phyloP scores from a whole-genome alignment of 2,329 filamentous ascomycete genomes.

The Ustilaginoidea virens region DNA sequence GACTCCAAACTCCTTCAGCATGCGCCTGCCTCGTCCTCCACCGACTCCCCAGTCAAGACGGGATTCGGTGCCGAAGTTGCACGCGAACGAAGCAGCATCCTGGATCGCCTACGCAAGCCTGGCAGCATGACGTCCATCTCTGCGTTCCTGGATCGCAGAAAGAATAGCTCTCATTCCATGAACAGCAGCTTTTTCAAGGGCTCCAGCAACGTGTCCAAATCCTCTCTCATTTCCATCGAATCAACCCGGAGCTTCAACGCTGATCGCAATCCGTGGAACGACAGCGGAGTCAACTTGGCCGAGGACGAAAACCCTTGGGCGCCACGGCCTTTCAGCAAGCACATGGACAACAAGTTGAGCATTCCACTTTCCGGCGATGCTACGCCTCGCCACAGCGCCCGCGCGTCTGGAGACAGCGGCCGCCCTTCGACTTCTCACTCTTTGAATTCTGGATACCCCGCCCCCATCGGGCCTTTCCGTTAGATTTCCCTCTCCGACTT shows the following conservation, averaged over 20 bases:
- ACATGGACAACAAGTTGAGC: conserved; percentile 45
- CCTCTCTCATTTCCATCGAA: conserved; percentile 89
- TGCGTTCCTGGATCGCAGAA: conserved; percentile 88
- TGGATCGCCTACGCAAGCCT: conserved; percentile 87
- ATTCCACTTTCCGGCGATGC: conserved; percentile 62
- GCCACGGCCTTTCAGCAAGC: conserved; percentile 48
- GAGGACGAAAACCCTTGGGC: conserved; percentile 68
- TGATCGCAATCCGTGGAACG: conserved; percentile 96
- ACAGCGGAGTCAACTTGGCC: conserved; percentile 84
- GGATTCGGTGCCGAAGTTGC: conserved; percentile 70
- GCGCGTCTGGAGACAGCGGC: conserved; percentile 79
- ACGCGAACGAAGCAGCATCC: conserved; percentile 67
- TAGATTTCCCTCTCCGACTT: conserved; percentile 39
- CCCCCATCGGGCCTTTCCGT: conserved; percentile 80
- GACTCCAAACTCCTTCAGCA: conserved; percentile 93
- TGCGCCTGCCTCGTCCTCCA: conserved; percentile 63
- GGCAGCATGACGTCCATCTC: conserved; percentile 89
- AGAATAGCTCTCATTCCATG: conserved; percentile 80
- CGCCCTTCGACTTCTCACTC: conserved; percentile 91
- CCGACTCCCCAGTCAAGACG: conserved; percentile 78
- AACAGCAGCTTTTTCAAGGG: conserved; percentile 83
- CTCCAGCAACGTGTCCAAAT: conserved; percentile 79
- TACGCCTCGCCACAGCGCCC: conserved; percentile 69
- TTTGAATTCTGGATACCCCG: conserved; percentile 90
- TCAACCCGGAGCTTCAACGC: conserved; percentile 80